phyloP scores from a whole-genome alignment of 805 yeast genomes.

The Yarrowia osloensis region DNA sequence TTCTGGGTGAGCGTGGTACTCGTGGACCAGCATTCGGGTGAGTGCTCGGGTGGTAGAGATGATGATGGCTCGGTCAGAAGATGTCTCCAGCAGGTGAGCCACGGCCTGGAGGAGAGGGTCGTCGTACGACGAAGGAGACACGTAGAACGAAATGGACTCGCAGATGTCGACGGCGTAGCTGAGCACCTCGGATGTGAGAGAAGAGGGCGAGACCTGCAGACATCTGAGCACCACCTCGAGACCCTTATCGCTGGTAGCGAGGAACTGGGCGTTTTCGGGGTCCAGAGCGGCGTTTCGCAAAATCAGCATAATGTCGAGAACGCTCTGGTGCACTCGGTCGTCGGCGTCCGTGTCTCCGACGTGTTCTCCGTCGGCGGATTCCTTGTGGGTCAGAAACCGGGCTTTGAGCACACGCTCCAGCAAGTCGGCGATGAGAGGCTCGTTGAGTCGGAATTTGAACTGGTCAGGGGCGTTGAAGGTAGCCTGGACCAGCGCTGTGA shows the following conservation, averaged over 20 bases:
- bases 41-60: slow-evolving; percentile 73
- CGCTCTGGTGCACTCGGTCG: slow-evolving; percentile 38
- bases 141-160: slow-evolving; percentile 80
- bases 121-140: slow-evolving; percentile 70
- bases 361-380: slow-evolving; percentile 10
- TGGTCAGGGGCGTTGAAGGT: slow-evolving; percentile 54
- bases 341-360: slow-evolving; percentile 34
- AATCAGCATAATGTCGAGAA: slow-evolving; percentile 59
- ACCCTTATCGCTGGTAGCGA: slow-evolving; percentile 50
- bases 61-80: slow-evolving; percentile 68
- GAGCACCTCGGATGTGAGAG: slow-evolving; percentile 54
- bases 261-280: slow-evolving; percentile 69
- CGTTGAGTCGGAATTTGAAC: slow-evolving; percentile 50
- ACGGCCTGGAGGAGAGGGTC: slow-evolving; percentile 67
- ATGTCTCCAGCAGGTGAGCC: slow-evolving; percentile 51
- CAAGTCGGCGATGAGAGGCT: slow-evolving; percentile 45
- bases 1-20: slow-evolving; percentile 44
- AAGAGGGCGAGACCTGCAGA: slow-evolving; percentile 39
- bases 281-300: slow-evolving; percentile 84
- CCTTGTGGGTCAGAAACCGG: slow-evolving; percentile 36
- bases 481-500: slow-evolving; percentile 52
- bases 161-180: slow-evolving; percentile 74
- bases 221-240: slow-evolving; percentile 42
- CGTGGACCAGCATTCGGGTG: slow-evolving; percentile 73
- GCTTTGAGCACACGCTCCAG: slow-evolving; percentile 49